Percentiles rank a stretch among this genome's conserved stretches.
These are phyloP conservation scores for Phytophthora uliginosa DNA, from an alignment of 352 stramenopile species.

Conservation along the genomic window DNA sequence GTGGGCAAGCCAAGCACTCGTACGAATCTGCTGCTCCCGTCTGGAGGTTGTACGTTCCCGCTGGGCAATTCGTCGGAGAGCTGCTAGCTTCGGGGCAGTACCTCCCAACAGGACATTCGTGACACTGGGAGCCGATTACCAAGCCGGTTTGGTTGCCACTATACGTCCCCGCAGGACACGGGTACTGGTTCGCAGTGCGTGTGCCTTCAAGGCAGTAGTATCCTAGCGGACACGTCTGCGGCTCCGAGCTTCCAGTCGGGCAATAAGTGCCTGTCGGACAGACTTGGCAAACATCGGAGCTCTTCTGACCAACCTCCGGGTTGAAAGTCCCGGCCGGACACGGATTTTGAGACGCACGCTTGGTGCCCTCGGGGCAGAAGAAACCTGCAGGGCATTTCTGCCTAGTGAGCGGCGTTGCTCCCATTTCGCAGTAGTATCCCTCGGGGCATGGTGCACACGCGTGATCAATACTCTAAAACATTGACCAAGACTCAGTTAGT, in stretches of 20 bases:
- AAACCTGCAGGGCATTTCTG: constrained; percentile 75
- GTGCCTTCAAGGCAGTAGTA: constrained; percentile 90
- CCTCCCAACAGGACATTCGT: constrained; percentile 66
- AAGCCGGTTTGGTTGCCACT: constrained; percentile 69
- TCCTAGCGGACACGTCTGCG: constrained; percentile 73
- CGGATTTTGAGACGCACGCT: constrained; percentile 71
- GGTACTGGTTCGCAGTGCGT: constrained; percentile 68
- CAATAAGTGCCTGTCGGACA: constrained; percentile 82
- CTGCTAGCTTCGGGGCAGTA: constrained; percentile 90
- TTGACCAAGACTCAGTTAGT: neutral
- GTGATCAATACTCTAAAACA: constrained; percentile 75
- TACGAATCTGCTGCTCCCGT: constrained; percentile 54
- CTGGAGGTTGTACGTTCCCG: constrained; percentile 79
- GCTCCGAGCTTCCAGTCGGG: constrained; percentile 52
- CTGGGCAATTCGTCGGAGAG: constrained; percentile 70
- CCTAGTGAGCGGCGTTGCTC: constrained; percentile 67
- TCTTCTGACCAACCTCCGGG: constrained; percentile 53
- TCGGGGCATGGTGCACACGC: constrained; percentile 81
- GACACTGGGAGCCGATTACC: constrained; percentile 57
- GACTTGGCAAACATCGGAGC: constrained; percentile 55
- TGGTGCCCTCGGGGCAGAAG: constrained; percentile 79
- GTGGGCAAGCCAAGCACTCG: constrained; percentile 76
- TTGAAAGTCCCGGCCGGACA: constrained; percentile 93
- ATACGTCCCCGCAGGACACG: constrained; percentile 91
- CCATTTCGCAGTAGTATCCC: constrained; percentile 86